Percentiles rank a stretch among this genome's conserved stretches.
These are phyloP conservation scores for Dendryphion nanum DNA, from an alignment of 2,329 filamentous ascomycete species.

Conservation along the genomic window DNA sequence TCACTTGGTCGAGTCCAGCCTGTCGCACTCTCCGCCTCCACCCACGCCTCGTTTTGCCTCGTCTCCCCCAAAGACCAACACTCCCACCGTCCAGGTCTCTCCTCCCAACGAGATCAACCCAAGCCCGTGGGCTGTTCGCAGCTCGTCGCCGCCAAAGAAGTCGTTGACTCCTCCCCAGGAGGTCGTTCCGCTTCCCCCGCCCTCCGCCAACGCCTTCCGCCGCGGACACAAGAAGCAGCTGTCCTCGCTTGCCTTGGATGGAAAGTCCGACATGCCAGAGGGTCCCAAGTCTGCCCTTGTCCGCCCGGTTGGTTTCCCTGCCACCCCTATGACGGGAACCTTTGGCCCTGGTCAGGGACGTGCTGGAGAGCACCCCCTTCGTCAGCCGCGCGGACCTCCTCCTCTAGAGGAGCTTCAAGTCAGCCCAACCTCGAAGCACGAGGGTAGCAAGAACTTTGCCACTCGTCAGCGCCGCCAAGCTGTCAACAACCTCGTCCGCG, in stretches of 20 bases:
- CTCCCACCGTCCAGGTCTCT: slow-evolving; percentile 72
- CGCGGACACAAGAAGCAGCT: slow-evolving; percentile 85
- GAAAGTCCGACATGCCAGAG: slow-evolving; percentile 55
- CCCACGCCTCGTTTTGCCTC: slow-evolving; percentile 38
- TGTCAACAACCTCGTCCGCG: slow-evolving; percentile 86
- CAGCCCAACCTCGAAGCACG: slow-evolving; percentile 87
- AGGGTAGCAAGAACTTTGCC: slow-evolving; percentile 96
- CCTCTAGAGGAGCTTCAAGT: slow-evolving; percentile 85
- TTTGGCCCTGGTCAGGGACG: slow-evolving; percentile 92
- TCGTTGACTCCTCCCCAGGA: slow-evolving; percentile 69
- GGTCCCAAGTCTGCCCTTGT: slow-evolving; percentile 70
- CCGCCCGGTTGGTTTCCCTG: slow-evolving; percentile 63
- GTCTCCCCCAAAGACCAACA: slow-evolving; percentile 39
- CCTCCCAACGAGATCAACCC: slow-evolving; percentile 65
- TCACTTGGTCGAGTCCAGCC: slow-evolving; percentile 23
- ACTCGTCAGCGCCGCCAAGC: slow-evolving; percentile 89
- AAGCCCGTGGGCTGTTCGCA: slow-evolving; percentile 56
- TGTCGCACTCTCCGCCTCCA: slow-evolving; percentile 51
- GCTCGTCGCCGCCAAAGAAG: slow-evolving; percentile 62
- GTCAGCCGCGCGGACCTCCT: slow-evolving; percentile 90
- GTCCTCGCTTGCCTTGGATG: slow-evolving; percentile 64
- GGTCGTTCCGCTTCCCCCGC: slow-evolving; percentile 74
- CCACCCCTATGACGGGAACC: slow-evolving; percentile 75
- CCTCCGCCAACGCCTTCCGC: slow-evolving; percentile 88
- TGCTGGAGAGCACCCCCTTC: slow-evolving; percentile 89